These are phyloP conservation scores for Termitomyces sp. DNA, from an alignment of 1,284 basidiomycete species.

Conservation along the genomic window DNA sequence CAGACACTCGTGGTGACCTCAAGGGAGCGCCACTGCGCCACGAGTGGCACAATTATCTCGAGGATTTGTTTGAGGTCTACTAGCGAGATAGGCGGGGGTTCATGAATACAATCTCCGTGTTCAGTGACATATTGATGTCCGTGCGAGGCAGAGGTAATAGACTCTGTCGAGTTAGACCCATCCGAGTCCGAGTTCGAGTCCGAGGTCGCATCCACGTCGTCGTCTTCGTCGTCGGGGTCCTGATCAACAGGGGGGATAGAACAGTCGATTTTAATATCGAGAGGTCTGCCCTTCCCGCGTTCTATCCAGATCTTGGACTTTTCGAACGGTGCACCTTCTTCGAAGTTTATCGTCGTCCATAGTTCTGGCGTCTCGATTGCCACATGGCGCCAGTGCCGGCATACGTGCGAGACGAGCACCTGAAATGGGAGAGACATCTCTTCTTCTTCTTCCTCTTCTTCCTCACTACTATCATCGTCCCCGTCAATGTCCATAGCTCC, in stretches of 20 bases:
- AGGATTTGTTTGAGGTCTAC: conserved; percentile 29
- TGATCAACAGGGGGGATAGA: conserved; percentile 16
- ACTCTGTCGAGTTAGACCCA: too few relatives aligned
- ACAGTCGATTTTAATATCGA: conserved; percentile 45
- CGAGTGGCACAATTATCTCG: conserved; percentile 46
- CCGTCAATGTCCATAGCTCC: conserved; percentile 13
- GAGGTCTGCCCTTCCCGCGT: conserved; percentile 40
- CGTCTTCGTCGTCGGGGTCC: conserved; percentile 21
- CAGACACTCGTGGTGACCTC: conserved; percentile 40
- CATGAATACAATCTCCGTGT: conserved; percentile 14
- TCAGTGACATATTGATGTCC: conserved; percentile 11
- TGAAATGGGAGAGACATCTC: conserved; percentile 27
- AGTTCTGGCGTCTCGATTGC: conserved; percentile 29
- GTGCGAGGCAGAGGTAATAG: neutral
- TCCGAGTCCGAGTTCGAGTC: neutral
- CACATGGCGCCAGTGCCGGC: conserved; percentile 33
- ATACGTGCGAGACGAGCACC: conserved; percentile 35
- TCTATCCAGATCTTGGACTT: conserved; percentile 37
- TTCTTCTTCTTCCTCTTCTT: conserved; percentile 16
- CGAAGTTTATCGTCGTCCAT: conserved; percentile 30
- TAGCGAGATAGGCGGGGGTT: conserved; percentile 22
- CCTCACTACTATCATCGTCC: conserved; percentile 20
- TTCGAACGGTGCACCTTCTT: conserved; percentile 31
- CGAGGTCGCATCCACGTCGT: neutral
- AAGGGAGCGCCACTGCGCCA: conserved; percentile 46